phyloP scores from a whole-genome alignment of 768 basidiomycete species.

The Erythrobasidium yunnanense region DNA sequence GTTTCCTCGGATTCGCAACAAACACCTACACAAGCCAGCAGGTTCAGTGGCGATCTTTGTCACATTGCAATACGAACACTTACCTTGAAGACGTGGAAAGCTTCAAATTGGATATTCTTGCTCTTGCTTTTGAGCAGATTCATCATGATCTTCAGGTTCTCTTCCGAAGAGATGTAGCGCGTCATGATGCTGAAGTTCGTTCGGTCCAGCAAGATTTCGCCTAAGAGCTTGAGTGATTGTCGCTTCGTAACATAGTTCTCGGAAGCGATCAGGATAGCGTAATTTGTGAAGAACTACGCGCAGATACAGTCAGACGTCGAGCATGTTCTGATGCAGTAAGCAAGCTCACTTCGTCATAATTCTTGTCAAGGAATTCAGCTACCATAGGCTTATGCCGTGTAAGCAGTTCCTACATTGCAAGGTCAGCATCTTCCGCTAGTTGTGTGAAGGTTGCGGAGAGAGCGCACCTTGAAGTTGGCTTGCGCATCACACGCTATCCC shows the following conservation, averaged over 20 bases:
- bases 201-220: conserved; percentile 92
- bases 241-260: conserved; percentile 99
- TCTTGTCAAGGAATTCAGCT: conserved; percentile 87
- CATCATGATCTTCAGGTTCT: conserved; percentile 99
- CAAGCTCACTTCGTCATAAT: conserved; percentile 75
- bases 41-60: not conserved
- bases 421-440: not conserved
- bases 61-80: conserved; percentile 31
- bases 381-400: conserved; percentile 98
- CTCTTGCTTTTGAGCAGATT: conserved; percentile 94
- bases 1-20: conserved; percentile 98
- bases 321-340: not conserved
- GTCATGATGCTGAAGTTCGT: conserved; percentile 99
- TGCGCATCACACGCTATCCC: conserved; percentile 97
- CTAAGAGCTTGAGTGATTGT: conserved; percentile 92
- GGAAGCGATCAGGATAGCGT: conserved; percentile 82
- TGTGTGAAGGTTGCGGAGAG: too few species aligned
- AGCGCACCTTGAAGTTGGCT: conserved; percentile 78
- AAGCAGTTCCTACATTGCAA: conserved; percentile 58
- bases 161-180: conserved; percentile 84
- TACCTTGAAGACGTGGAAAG: conserved; percentile 99
- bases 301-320: not conserved
- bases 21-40: conserved; percentile 55
- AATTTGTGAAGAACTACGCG: conserved; percentile 82
- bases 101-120: conserved; percentile 99